Evolutionary conservation across 768 basidiomycete species (phyloP), one percentile per base, ranked within the genome.

Genomic region (Mycena vitilis): DNA sequence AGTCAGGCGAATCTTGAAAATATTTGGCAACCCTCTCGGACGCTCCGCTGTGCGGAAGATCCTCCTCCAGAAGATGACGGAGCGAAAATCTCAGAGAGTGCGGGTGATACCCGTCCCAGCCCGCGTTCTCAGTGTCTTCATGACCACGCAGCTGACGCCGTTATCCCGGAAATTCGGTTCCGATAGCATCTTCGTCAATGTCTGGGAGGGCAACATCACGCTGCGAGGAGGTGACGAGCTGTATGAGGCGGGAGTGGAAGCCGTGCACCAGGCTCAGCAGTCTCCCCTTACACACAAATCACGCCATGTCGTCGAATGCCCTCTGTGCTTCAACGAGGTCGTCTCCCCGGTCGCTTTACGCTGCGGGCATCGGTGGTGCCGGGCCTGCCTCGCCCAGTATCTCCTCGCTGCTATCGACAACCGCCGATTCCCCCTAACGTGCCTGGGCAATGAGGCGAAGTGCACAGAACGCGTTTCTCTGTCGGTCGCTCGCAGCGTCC

Each of bases 331-430:
- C 65, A 84, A 84, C 61, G 83, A 87, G 49, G 84, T 85, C 1
- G 78, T 84, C 0, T 76, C 82, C 1, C 89, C 90, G 0, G 75
- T 89, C 4, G 81, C 80, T 13, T 81, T 94, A 1, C 76, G 74
- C 12, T 95, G 93, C 69, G 87, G 90, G 2, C 93, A 95, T 75
- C 73, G 73, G 1, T 93, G 88, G 86, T 95, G 93, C 74, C 84
- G 85, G 44, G 67, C 81, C 4, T 95, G 93, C 74, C 75, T 95
- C 23, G 72, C 77, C 9, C 77, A 81, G 37, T 94, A 92, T 74
- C 81, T 95, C 22, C 75, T 77, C 4, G 85, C 91, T 1, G 81
- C 91, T 1, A 78, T 85, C 23, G 86, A 88, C 38, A 87, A 82
- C 71, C 86, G 84, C 55, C 78, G 77, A 15, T 94, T 94, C 80